phyloP scores from a whole-genome alignment of 768 basidiomycete genomes.

The Suillus subaureus region DNA sequence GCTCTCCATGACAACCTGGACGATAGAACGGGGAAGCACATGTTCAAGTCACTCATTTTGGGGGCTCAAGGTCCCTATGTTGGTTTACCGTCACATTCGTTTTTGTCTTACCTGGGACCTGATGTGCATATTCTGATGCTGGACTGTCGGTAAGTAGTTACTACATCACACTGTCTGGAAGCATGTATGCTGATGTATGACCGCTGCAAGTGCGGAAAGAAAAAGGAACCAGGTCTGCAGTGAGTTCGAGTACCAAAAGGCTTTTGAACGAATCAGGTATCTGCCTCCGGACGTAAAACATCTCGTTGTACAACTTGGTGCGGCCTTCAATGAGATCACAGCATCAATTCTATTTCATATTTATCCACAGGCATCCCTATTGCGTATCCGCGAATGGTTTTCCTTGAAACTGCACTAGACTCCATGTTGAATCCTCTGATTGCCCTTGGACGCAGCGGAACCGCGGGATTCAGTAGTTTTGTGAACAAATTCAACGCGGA shows the following conservation, averaged over 20 bases:
- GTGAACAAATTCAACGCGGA: constrained; percentile 92
- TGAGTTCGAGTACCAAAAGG: constrained; percentile 65
- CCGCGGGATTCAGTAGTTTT: constrained; percentile 72
- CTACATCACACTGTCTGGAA: not conserved
- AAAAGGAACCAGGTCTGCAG: constrained; percentile 83
- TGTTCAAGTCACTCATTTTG: constrained; percentile 71
- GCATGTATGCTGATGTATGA: constrained; percentile 4
- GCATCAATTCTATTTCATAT: not conserved
- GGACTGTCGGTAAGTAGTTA: constrained; percentile 70
- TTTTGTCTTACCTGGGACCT: constrained; percentile 80
- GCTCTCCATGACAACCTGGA: constrained; percentile 66
- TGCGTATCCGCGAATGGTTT: constrained; percentile 93
- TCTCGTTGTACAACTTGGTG: constrained; percentile 80
- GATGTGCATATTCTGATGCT: constrained; percentile 72
- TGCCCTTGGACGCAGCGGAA: constrained; percentile 67
- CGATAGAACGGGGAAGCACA: constrained; percentile 61
- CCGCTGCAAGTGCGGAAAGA: constrained; percentile 71
- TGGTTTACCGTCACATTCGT: constrained; percentile 80
- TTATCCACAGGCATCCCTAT: constrained; percentile 63
- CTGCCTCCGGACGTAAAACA: constrained; percentile 77
- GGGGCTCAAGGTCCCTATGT: constrained; percentile 80
- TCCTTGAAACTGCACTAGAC: constrained; percentile 77
- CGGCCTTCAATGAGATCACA: constrained; percentile 11
- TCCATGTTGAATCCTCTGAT: constrained; percentile 86
- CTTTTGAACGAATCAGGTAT: constrained; percentile 61